These are phyloP conservation scores for Astraeus odoratus DNA, from an alignment of 768 basidiomycete species.

Conservation along the genomic window DNA sequence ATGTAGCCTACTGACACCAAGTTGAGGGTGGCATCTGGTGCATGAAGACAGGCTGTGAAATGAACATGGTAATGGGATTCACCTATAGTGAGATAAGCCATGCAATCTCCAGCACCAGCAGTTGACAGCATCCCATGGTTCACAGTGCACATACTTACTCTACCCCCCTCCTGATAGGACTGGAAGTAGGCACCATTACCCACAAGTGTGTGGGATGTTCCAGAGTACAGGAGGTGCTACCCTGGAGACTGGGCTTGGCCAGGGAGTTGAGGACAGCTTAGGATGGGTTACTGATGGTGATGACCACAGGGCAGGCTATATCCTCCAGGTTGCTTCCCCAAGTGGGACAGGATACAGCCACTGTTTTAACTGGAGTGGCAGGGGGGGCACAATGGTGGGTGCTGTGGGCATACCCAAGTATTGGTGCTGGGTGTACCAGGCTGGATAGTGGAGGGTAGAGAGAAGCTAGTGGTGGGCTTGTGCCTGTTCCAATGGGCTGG, in stretches of 20 bases:
- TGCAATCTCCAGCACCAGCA: too few relatives aligned
- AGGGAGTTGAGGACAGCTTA: too few relatives aligned
- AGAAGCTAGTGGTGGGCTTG: neutral
- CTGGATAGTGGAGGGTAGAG: too few relatives aligned
- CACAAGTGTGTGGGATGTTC: neutral
- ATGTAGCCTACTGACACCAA: neutral
- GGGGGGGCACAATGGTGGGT: neutral
- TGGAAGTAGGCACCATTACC: neutral
- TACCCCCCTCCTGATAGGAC: neutral
- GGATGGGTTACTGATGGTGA: too few relatives aligned
- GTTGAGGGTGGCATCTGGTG: neutral
- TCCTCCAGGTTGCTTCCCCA: too few relatives aligned
- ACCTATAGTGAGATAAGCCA: too few relatives aligned
- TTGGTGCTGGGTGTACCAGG: neutral
- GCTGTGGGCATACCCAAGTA: neutral
- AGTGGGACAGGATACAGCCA: too few relatives aligned
- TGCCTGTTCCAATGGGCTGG: neutral
- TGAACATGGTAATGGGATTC: too few relatives aligned
- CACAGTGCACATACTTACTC: neutral
- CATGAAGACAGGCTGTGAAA: constrained; percentile 1
- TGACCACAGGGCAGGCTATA: too few relatives aligned
- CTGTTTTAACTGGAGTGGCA: neutral
- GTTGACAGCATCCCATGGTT: neutral
- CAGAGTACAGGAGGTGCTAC: neutral
- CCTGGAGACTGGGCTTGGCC: neutral